Evolutionary conservation across 1,284 basidiomycete genomes (phyloP).

Genomic region (Hemileia vastatrix): DNA sequence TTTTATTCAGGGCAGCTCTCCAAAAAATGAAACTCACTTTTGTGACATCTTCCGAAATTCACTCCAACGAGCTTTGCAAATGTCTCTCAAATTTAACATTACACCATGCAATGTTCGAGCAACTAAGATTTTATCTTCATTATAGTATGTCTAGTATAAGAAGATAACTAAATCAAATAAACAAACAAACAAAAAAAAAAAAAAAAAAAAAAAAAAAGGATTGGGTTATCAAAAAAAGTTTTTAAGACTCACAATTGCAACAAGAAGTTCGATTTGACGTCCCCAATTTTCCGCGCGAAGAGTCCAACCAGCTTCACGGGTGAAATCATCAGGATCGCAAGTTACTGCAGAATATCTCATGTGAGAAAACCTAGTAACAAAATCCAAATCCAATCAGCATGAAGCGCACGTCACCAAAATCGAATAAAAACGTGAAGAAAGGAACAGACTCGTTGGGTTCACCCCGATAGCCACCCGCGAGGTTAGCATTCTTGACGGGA

Average conservation of each 20-base stretch:
- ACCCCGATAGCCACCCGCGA: constrained; percentile 16
- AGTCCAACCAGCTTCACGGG: constrained; percentile 60
- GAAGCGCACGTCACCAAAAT: too few relatives aligned
- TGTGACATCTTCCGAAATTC: constrained; percentile 18
- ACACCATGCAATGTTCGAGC: constrained; percentile 86
- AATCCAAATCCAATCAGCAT: background rate
- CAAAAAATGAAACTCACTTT: background rate
- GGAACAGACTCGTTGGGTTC: constrained; percentile 14
- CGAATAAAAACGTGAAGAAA: background rate
- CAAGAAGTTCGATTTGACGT: constrained; percentile 83
- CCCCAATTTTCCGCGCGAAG: constrained; percentile 75
- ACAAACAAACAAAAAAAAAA: background rate
- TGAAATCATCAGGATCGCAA: constrained; percentile 87
- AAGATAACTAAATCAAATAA: constrained; percentile 4
- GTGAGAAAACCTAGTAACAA: constrained; percentile 14
- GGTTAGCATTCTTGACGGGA: constrained; percentile 21
- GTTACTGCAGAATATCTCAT: constrained; percentile 55
- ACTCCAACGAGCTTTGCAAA: constrained; percentile 73
- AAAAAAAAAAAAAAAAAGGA: background rate
- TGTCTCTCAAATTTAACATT: constrained; percentile 96
- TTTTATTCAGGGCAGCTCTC: background rate
- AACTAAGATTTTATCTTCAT: constrained; percentile 92
- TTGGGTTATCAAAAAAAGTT: background rate
- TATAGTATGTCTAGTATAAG: constrained; percentile 50
- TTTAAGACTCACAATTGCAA: constrained; percentile 45